Conservation (phyloP, 179 eudicot genomes). For the Dionaea muscipula region DNA sequence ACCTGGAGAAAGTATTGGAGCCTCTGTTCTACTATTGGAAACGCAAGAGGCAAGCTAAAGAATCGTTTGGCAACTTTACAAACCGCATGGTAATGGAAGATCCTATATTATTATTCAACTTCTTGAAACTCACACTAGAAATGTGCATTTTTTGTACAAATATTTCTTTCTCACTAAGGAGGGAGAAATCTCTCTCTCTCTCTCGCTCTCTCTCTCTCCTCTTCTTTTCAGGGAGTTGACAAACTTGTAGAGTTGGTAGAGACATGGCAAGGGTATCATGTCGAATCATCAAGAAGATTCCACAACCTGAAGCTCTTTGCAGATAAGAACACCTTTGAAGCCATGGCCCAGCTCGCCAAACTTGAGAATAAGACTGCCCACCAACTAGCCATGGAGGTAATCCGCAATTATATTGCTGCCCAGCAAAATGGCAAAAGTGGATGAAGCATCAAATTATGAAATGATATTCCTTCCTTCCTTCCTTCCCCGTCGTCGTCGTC, state of each 20-base stretch:
- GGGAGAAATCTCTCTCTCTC: background rate
- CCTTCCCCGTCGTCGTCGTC: no score
- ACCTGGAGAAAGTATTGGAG: slow-evolving; percentile 84
- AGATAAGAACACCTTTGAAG: slow-evolving; percentile 58
- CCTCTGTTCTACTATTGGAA: slow-evolving; percentile 87
- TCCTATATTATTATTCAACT: background rate
- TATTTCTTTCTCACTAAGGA: no score
- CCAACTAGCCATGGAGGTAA: slow-evolving; percentile 71
- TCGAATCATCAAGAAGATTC: slow-evolving; percentile 24
- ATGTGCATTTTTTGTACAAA: background rate
- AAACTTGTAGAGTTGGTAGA: slow-evolving; percentile 70
- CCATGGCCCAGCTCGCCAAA: slow-evolving; percentile 60
- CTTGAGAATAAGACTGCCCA: slow-evolving; percentile 66
- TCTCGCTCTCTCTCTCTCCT: no score
- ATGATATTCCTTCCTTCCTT: background rate
- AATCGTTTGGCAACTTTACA: slow-evolving; percentile 84
- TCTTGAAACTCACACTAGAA: background rate
- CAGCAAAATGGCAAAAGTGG: slow-evolving; percentile 54
- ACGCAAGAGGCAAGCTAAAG: slow-evolving; percentile 40
- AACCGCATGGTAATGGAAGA: slow-evolving; percentile 55
- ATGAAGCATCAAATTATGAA: slow-evolving; percentile 2
- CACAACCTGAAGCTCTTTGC: slow-evolving; percentile 63
- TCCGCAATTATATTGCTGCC: slow-evolving; percentile 60
- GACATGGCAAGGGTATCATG: slow-evolving; percentile 64
- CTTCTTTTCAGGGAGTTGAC: slow-evolving; percentile 55